Conservation (phyloP, 2,329 filamentous ascomycete genomes). For the Dothistroma pini region DNA sequence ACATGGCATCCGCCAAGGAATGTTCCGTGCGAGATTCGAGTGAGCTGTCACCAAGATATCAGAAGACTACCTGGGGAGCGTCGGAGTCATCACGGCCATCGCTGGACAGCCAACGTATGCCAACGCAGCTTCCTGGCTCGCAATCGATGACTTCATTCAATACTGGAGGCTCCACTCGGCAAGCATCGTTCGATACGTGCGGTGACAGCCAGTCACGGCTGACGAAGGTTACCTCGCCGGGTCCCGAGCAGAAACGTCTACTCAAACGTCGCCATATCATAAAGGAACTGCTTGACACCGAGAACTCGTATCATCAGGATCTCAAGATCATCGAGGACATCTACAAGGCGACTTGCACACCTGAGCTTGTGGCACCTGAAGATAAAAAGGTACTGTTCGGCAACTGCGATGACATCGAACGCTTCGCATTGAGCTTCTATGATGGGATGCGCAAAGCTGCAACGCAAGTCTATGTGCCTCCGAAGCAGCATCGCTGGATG, state of each 20-base stretch:
- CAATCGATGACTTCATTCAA: conserved; percentile 36
- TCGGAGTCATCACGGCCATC: conserved; percentile 33
- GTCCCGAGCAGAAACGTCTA: conserved; percentile 61
- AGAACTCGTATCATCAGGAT: conserved; percentile 84
- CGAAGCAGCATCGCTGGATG: conserved; percentile 52
- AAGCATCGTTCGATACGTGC: conserved; percentile 27
- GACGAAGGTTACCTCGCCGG: conserved; percentile 26
- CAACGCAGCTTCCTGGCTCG: conserved; percentile 27
- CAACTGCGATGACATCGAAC: conserved; percentile 86
- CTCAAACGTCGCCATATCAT: conserved; percentile 78
- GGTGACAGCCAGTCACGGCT: conserved; percentile 22
- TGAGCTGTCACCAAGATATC: conserved; percentile 30
- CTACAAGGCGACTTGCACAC: conserved; percentile 77
- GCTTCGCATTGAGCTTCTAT: conserved; percentile 77
- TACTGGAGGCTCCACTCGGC: conserved; percentile 25
- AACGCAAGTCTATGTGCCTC: conserved; percentile 71
- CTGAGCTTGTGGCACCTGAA: conserved; percentile 71
- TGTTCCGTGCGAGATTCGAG: conserved; percentile 28
- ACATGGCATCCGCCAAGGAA: conserved; percentile 22
- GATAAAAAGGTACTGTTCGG: conserved; percentile 89
- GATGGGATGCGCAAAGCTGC: conserved; percentile 76
- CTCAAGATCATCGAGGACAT: conserved; percentile 98
- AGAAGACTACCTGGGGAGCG: conserved; percentile 27
- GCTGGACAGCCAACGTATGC: conserved; percentile 31
- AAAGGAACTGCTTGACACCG: conserved; percentile 89